Conservation (phyloP, 495 filamentous ascomycete species). For the Amniculicola lignicola region DNA sequence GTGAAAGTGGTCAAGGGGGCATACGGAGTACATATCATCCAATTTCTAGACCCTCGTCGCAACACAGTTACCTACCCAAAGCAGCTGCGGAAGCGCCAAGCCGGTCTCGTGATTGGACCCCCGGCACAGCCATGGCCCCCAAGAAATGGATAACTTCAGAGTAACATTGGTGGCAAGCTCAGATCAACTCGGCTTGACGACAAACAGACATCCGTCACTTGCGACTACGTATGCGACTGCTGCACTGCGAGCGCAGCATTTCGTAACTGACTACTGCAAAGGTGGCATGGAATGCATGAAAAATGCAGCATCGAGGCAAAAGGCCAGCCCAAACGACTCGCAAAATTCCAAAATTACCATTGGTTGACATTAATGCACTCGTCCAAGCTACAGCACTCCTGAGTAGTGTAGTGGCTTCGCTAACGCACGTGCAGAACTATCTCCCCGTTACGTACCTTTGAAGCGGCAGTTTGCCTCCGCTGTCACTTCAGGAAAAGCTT, state of each 20-base stretch:
- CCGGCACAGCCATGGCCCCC: slow-evolving; percentile 14
- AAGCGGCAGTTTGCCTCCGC: slow-evolving; percentile 16
- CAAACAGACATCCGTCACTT: neutral
- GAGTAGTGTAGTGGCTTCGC: slow-evolving; percentile 24
- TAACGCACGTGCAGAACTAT: slow-evolving; percentile 27
- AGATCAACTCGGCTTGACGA: slow-evolving; percentile 10
- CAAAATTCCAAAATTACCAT: slow-evolving; percentile 31
- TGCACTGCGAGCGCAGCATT: neutral
- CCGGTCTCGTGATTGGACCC: slow-evolving; percentile 13
- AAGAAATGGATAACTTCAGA: neutral
- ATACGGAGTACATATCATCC: slow-evolving; percentile 6
- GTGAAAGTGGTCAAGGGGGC: neutral
- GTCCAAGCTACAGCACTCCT: no score
- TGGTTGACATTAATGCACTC: slow-evolving; percentile 28
- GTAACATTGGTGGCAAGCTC: slow-evolving; percentile 15
- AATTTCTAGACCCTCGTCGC: neutral
- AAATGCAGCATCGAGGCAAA: slow-evolving; percentile 25
- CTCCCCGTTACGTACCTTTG: slow-evolving; percentile 24
- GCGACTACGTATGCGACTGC: slow-evolving; percentile 18
- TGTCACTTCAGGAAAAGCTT: slow-evolving; percentile 17
- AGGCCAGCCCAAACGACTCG: slow-evolving; percentile 9
- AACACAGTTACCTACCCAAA: slow-evolving; percentile 14
- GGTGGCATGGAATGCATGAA: slow-evolving; percentile 24
- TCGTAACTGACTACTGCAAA: slow-evolving; percentile 24
- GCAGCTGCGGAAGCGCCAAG: slow-evolving; percentile 9